Evolutionary conservation across 2,329 filamentous ascomycete genomes (phyloP).

Genomic region (Dactylonectria estremocensis): DNA sequence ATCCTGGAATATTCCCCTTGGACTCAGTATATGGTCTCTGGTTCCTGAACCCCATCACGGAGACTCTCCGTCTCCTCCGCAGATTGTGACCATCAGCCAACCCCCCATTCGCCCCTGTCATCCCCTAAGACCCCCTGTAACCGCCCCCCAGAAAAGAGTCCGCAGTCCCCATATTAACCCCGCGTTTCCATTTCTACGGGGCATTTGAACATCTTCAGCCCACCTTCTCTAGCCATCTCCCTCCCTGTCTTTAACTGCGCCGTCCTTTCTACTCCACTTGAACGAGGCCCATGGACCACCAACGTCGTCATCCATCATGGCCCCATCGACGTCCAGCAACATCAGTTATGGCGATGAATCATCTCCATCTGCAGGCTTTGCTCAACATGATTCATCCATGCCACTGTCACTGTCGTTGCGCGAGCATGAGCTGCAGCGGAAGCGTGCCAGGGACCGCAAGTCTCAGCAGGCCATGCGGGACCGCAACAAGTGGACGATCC

Average conservation of each 20-base stretch:
- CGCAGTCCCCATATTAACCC: conserved; percentile 22
- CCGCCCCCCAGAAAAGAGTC: conserved; percentile 11
- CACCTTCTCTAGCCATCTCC: not conserved
- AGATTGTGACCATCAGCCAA: not conserved
- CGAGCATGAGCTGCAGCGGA: conserved; percentile 47
- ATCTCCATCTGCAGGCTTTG: not conserved
- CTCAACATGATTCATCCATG: not conserved
- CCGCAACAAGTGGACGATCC: conserved; percentile 51
- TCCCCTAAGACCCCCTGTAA: not conserved
- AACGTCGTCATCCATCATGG: conserved; percentile 26
- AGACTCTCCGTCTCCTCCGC: not conserved
- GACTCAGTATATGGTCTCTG: not conserved
- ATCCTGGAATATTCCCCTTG: not conserved
- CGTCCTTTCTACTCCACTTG: conserved; percentile 10
- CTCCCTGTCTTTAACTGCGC: not conserved
- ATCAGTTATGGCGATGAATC: conserved; percentile 30
- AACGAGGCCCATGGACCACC: conserved; percentile 10
- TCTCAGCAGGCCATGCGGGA: conserved; percentile 54
- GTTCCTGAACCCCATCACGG: not conserved
- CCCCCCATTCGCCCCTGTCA: not conserved
- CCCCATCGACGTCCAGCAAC: conserved; percentile 23
- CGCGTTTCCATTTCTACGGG: conserved; percentile 11
- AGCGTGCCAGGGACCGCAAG: conserved; percentile 51
- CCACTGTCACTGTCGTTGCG: conserved; percentile 6
- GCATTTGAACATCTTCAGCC: not conserved